Base-by-base conservation (phyloP, 2,329 filamentous ascomycete genomes). In the Venturia aucupariae region DNA sequence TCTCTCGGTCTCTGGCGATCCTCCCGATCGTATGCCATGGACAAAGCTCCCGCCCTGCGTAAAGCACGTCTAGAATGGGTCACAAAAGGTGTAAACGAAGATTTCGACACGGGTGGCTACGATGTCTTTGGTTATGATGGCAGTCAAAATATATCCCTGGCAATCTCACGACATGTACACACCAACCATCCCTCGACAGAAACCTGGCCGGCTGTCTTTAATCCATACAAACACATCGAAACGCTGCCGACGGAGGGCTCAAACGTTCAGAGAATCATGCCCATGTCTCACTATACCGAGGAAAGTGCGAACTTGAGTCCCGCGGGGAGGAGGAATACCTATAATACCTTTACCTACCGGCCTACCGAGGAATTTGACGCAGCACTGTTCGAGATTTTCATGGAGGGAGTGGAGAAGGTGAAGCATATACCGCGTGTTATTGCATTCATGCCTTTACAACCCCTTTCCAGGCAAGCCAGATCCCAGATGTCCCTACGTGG, bases 201-300 rank as follows among this genome's bases (percentile, higher is more conserved):
- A 15, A 62, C 60, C 11, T 62, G 60, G 60, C 60, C 60, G 11
- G 60, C 39, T 13, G 60, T 44, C 19, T 62, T 62, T 41, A 10
- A 15, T 4, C 35, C 19, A n/a, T 62, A 42, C 41, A 48, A 51
- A 24, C 30, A 19, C 13, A 62, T 62, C n/a, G 60, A 62, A 8
- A 30, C 22, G 4, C 10, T 62, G 8, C 60, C 41, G 10, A 55
- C 35, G 51, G 27, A 55, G 27, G 27, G 27, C 2, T 5, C 22
- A 3, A 10, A 62, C 19, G 7, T 11, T 2, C 38, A 41, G 15
- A n/a, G 3, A 10, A 35, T 51, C 6, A 19, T 35, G n/a, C 55
- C 63, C 35, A 41, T 60, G 35, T 64, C 63, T 1, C 27, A 41
- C 4, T 13, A 32, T 15, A 61, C 41, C 1, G 30, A 60, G 17